A percentile compares a stretch with the other conserved stretches of the same genome.
phyloP scores from a whole-genome alignment of 1,139 yeast species.

The Lodderomyces margitis region DNA sequence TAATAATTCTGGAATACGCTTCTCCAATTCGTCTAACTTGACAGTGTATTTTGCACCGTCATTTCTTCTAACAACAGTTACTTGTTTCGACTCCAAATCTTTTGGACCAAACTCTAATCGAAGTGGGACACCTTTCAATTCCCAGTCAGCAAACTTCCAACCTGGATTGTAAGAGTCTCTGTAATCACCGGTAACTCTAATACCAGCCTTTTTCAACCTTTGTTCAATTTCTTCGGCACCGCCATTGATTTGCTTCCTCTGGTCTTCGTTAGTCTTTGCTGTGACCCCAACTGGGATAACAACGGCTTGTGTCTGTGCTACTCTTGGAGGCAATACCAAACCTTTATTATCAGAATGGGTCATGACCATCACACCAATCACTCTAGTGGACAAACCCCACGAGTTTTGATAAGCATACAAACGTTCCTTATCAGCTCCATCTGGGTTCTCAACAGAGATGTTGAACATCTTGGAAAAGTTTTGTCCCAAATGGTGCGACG shows the following conservation, averaged over 20 bases:
- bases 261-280: conserved; percentile 76
- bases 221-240: conserved; percentile 70
- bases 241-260: conserved; percentile 62
- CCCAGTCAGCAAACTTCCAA: conserved; percentile 98
- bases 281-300: conserved; percentile 95
- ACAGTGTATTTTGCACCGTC: conserved; percentile 72
- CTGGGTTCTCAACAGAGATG: conserved; percentile 92
- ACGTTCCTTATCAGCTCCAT: conserved; percentile 82
- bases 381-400: conserved; percentile 99
- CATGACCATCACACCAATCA: conserved; percentile 99
- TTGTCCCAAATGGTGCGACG: conserved; percentile 96
- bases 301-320: conserved; percentile 87
- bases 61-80: conserved; percentile 91
- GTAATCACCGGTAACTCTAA: conserved; percentile 82
- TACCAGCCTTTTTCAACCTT: conserved; percentile 52
- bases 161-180: conserved; percentile 97
- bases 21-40: conserved; percentile 61
- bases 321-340: conserved; percentile 95
- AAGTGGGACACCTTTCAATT: conserved; percentile 91
- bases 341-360: conserved; percentile 98
- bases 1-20: conserved; percentile 70
- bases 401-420: conserved; percentile 93
- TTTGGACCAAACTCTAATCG: conserved; percentile 96
- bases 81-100: conserved; percentile 79
- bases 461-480: conserved; percentile 98